These are phyloP conservation scores for Aspergillus jensenii DNA, from an alignment of 2,329 filamentous ascomycete species.

Conservation along the genomic window DNA sequence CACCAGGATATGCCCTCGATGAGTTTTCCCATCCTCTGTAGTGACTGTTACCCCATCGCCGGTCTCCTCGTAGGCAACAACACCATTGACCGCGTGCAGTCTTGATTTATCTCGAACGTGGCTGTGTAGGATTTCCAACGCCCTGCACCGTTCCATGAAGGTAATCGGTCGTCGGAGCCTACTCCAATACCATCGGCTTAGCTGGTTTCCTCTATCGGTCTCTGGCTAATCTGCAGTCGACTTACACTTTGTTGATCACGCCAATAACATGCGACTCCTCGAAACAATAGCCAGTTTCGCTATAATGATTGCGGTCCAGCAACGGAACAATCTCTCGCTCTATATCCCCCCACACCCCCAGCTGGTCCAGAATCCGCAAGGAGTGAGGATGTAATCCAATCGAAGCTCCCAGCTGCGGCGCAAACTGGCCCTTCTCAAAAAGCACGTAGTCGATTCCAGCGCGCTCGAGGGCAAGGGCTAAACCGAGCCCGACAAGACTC, in stretches of 20 bases:
- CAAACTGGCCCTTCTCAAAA: background rate
- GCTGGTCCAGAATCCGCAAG: background rate
- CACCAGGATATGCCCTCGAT: background rate
- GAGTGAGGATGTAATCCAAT: background rate
- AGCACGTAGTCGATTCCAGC: constrained; percentile 2
- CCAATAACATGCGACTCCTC: background rate
- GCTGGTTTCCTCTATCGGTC: too few species aligned
- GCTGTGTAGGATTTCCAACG: background rate
- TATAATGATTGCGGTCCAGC: background rate
- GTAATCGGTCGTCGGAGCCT: background rate
- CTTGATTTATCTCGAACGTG: background rate
- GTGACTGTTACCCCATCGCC: background rate
- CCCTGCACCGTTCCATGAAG: background rate
- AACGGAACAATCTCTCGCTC: background rate
- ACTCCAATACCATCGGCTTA: background rate
- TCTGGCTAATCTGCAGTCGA: background rate
- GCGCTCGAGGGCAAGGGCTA: background rate
- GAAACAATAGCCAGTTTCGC: background rate
- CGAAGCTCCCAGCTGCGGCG: background rate
- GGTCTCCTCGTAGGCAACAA: background rate
- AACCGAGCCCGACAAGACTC: background rate
- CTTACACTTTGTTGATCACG: background rate
- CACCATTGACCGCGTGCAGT: background rate
- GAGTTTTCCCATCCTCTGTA: background rate
- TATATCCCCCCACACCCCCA: background rate